Base-by-base conservation (phyloP, 2,329 filamentous ascomycete genomes). In the Conoideocrella luteorostrata region DNA sequence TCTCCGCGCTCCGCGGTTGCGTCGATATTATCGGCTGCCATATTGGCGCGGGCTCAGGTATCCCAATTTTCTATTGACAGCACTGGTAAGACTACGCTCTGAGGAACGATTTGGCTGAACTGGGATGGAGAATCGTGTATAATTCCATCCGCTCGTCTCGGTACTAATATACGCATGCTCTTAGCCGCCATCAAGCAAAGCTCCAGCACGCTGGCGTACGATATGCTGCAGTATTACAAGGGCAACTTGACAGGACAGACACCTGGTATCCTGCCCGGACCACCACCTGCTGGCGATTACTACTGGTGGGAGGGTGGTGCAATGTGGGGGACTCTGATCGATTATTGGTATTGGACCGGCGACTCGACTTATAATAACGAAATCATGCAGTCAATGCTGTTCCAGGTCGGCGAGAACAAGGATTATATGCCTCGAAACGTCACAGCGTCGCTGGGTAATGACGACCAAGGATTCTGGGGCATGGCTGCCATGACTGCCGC, bases 301-400 rank as follows among this genome's bases (percentile, higher is more conserved):
- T 83, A 82, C 66, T 84, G 80, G 80, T 84, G 80, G 80, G 78
- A 84, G 60, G 75, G 71, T 13, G 74, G 77, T 48, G 73, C 75
- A 32, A 69, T 84, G 66, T 82, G 81, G 67, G 74, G 77, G 53
- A 73, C 75, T 2, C 57, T 82, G 49, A 72, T 84, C 46, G 77
- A 83, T 58, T 84, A 84, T 57, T 82, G 77, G 77, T 71, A 74
- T 49, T 71, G 73, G 46, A 83, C 79, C 1, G 77, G 76, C 43
- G 78, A 84, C 57, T 55, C 59, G 0, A 70, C 69, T 18, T 82
- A 82, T 61, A 82, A 82, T 54, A 56, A 70, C 17, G 59, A 74
- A 21, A 62, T 75, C 5, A 78, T 69, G 41, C 58, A 74, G 48
- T 70, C 65, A 1, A 63, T 82, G 59, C 64, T 71, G 30, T 72